A percentile compares a stretch with the other conserved stretches of the same genome.
phyloP scores from a whole-genome alignment of 176 grass and related monocot species.

The Carex pumila region DNA sequence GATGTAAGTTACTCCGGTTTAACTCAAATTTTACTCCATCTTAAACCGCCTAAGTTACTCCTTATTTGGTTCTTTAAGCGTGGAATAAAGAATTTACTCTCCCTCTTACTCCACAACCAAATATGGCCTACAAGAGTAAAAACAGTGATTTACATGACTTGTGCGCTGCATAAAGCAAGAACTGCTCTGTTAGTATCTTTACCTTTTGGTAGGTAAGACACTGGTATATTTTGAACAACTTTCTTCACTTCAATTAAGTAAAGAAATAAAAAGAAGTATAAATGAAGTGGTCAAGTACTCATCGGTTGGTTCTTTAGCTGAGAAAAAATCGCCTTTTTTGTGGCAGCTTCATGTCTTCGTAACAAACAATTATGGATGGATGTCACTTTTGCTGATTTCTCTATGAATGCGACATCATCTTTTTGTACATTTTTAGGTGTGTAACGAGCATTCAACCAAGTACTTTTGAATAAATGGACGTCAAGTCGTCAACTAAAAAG shows the following conservation, averaged over 20 bases:
- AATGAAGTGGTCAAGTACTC: not conserved
- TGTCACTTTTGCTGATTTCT: constrained; percentile 2
- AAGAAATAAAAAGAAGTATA: not conserved
- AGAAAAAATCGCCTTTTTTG: not conserved
- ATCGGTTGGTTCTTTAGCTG: not conserved
- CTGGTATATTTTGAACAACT: not conserved
- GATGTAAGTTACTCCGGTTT: no score
- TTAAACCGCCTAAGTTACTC: no score
- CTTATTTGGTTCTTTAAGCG: no score
- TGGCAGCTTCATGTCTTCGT: not conserved
- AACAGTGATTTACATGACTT: no score
- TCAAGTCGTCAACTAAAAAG: constrained; percentile 6
- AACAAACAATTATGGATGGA: not conserved
- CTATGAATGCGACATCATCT: not conserved
- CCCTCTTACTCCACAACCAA: no score
- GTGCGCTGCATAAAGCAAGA: no score
- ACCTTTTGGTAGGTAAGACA: not conserved
- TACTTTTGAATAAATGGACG: not conserved
- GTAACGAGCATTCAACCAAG: not conserved
- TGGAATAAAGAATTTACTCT: no score
- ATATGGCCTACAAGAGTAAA: no score
- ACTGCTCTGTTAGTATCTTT: no score
- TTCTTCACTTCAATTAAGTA: not conserved
- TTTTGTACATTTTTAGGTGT: not conserved
- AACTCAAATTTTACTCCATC: no score